Evolutionary conservation across 768 basidiomycete species (phyloP).

Genomic region (Rhodotorula diobovata): DNA sequence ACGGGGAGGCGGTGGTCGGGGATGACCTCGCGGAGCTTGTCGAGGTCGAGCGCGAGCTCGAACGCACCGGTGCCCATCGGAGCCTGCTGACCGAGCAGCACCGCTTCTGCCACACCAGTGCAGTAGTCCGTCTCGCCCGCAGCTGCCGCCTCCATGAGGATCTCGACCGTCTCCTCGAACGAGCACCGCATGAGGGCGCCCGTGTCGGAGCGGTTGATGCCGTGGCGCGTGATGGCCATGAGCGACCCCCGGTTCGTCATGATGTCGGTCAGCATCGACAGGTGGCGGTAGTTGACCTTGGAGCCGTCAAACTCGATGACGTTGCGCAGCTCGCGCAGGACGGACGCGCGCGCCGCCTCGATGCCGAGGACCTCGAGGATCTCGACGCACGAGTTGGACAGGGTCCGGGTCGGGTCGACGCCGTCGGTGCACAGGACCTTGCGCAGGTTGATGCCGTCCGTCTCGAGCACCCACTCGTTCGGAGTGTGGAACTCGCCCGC

Average conservation of each 20-base stretch:
- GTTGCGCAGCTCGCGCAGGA: slow-evolving; percentile 85
- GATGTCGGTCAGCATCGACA: slow-evolving; percentile 91
- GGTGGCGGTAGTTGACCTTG: slow-evolving; percentile 96
- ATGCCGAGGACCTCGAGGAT: slow-evolving; percentile 92
- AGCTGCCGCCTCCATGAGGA: slow-evolving; percentile 96
- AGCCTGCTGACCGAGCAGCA: slow-evolving; percentile 98
- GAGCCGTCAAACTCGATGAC: slow-evolving; percentile 99
- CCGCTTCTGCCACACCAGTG: slow-evolving; percentile 97
- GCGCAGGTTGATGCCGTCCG: slow-evolving; percentile 92
- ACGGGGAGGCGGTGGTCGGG: slow-evolving; percentile 90
- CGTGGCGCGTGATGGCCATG: slow-evolving; percentile 99
- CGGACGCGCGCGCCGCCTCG: slow-evolving; percentile 89
- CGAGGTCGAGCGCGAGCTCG: slow-evolving; percentile 90
- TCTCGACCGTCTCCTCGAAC: slow-evolving; percentile 99
- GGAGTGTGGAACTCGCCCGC: slow-evolving; percentile 56
- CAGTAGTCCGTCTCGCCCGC: slow-evolving; percentile 98
- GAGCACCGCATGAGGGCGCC: slow-evolving; percentile 97
- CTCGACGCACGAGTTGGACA: slow-evolving; percentile 95
- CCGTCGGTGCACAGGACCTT: slow-evolving; percentile 92
- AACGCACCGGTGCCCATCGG: slow-evolving; percentile 87
- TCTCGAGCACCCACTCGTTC: slow-evolving; percentile 90
- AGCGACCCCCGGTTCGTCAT: slow-evolving; percentile 92
- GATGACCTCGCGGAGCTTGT: slow-evolving; percentile 97
- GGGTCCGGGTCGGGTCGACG: slow-evolving; percentile 86
- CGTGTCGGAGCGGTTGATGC: slow-evolving; percentile 98